phyloP scores from a whole-genome alignment of 1,284 basidiomycete genomes.

The Pisolithus thermaeus region DNA sequence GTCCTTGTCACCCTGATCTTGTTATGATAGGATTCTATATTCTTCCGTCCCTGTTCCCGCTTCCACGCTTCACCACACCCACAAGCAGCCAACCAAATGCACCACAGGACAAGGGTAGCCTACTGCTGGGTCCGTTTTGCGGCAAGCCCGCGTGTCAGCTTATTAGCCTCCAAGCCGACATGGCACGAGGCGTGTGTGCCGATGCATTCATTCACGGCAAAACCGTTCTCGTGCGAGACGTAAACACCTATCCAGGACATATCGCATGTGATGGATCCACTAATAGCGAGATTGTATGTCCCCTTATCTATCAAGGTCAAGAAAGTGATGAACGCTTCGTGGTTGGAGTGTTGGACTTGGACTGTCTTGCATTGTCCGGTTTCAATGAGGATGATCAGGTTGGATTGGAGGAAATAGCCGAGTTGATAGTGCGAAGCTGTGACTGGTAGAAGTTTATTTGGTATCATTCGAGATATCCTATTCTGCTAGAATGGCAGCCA shows the following conservation, averaged over 20 bases:
- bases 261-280: constrained; percentile 87
- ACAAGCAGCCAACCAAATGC: constrained; percentile 12
- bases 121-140: constrained; percentile 80
- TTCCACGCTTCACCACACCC: constrained; percentile 30
- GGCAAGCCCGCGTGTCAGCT: constrained; percentile 86
- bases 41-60: constrained; percentile 56
- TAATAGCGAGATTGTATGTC: constrained; percentile 81
- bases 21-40: constrained; percentile 73
- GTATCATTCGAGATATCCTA: no score
- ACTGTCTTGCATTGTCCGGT: constrained; percentile 66
- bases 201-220: constrained; percentile 57
- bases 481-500: no score
- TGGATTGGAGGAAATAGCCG: constrained; percentile 68
- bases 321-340: constrained; percentile 32
- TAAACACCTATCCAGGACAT: constrained; percentile 79
- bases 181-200: constrained; percentile 74
- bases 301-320: constrained; percentile 45
- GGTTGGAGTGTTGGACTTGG: constrained; percentile 81
- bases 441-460: constrained; percentile 43
- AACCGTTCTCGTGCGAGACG: constrained; percentile 65
- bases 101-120: constrained; percentile 16
- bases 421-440: constrained; percentile 51
- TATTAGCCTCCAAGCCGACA: constrained; percentile 56
- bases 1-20: constrained; percentile 5
- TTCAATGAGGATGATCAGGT: constrained; percentile 71